phyloP scores from a whole-genome alignment of 768 basidiomycete genomes.

The Collybiopsis confluens region DNA sequence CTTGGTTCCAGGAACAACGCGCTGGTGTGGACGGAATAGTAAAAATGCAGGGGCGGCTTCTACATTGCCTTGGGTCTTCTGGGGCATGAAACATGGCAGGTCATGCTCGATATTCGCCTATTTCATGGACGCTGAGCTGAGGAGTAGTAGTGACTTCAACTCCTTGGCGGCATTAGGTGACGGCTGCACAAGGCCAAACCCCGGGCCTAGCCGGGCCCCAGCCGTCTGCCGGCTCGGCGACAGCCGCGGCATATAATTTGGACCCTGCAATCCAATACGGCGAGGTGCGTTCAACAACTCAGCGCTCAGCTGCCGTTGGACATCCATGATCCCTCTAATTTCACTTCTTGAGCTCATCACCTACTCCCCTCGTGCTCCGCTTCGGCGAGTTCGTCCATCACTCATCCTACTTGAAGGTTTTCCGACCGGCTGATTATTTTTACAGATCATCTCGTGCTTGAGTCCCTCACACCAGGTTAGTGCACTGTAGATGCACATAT shows the following conservation, averaged over 20 bases:
- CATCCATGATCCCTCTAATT: not conserved
- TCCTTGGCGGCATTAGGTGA: constrained; percentile 68
- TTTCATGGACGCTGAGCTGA: not conserved
- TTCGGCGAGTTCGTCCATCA: not conserved
- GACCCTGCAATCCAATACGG: constrained; percentile 68
- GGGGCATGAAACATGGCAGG: constrained; percentile 76
- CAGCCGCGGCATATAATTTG: too few relatives aligned
- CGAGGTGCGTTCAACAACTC: constrained; percentile 57
- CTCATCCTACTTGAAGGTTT: too few relatives aligned
- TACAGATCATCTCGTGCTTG: too few relatives aligned
- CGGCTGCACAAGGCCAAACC: too few relatives aligned
- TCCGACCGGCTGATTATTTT: too few relatives aligned
- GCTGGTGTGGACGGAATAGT: constrained; percentile 53
- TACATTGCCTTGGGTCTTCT: constrained; percentile 81
- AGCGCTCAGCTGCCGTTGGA: too few relatives aligned
- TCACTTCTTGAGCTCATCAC: not conserved
- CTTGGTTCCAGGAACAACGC: constrained; percentile 81
- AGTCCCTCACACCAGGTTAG: too few relatives aligned
- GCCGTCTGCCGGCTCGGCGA: too few relatives aligned
- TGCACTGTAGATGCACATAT: too few relatives aligned
- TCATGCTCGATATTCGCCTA: constrained; percentile 21
- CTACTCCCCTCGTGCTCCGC: not conserved
- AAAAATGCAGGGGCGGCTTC: constrained; percentile 67
- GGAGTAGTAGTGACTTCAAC: too few relatives aligned
- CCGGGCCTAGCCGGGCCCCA: too few relatives aligned